Percentiles rank a stretch among this genome's conserved stretches.
Conservation (phyloP, 108 stramenopile genomes). For the Cyclotella cryptica region DNA sequence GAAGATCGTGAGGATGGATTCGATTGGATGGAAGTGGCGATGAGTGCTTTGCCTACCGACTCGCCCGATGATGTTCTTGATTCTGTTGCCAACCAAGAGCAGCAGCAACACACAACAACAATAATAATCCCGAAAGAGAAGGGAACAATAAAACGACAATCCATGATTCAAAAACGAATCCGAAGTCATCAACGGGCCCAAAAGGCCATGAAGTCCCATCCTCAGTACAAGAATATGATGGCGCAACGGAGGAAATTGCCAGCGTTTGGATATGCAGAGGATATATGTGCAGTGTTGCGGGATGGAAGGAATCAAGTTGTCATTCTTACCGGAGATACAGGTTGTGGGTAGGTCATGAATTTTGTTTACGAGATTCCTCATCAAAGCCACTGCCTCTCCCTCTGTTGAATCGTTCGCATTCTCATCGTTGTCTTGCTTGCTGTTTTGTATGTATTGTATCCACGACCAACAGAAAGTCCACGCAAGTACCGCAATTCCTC, state of each 20-base stretch:
- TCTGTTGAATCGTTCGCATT: no score
- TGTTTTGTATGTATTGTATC: neutral
- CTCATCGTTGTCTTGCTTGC: slow-evolving; percentile 7
- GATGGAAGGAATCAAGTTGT: slow-evolving; percentile 59
- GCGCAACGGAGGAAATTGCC: slow-evolving; percentile 58
- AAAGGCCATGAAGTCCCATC: slow-evolving; percentile 31
- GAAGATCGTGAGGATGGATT: neutral
- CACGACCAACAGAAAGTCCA: slow-evolving; percentile 69
- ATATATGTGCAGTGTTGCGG: slow-evolving; percentile 56
- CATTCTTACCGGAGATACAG: slow-evolving; percentile 68
- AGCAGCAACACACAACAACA: slow-evolving; percentile 28
- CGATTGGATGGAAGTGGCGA: slow-evolving; percentile 15
- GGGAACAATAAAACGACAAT: neutral
- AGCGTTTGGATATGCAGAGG: slow-evolving; percentile 59
- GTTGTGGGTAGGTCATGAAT: slow-evolving; percentile 51
- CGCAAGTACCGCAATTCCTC: slow-evolving; percentile 91
- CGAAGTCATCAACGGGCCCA: slow-evolving; percentile 30
- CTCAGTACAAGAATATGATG: slow-evolving; percentile 50
- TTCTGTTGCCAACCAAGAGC: slow-evolving; percentile 13
- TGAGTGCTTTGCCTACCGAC: slow-evolving; percentile 6
- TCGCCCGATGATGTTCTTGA: no score
- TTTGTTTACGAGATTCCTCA: no score
- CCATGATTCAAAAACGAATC: slow-evolving; percentile 12
- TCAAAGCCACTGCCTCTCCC: no score
- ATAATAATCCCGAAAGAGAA: neutral